Percentiles rank a stretch among this genome's conserved stretches.
Conservation (phyloP, 306 rosid species). For the Sechiopsis laciniata region DNA sequence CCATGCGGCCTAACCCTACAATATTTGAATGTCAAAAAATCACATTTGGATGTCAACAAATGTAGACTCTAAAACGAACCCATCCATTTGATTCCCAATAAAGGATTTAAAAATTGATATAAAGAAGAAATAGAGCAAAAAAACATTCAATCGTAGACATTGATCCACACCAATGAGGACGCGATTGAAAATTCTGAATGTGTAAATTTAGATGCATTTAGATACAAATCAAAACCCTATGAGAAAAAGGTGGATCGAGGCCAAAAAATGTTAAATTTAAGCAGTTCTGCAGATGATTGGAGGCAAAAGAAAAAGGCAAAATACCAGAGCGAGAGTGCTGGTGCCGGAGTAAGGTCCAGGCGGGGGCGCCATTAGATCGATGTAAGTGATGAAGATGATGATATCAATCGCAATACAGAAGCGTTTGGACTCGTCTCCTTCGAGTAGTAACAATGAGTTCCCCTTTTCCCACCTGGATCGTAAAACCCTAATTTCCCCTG, state of each 20-base stretch:
- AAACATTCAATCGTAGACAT: neutral
- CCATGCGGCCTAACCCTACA: too few species aligned
- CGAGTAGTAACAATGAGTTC: constrained; percentile 5
- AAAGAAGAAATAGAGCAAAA: neutral
- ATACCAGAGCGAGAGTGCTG: constrained; percentile 46
- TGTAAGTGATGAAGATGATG: neutral
- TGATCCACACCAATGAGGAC: neutral
- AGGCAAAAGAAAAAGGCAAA: neutral
- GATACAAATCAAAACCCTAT: neutral
- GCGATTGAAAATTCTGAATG: neutral
- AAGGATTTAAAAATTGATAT: neutral
- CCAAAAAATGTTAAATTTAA: too few species aligned
- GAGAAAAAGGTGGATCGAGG: too few species aligned
- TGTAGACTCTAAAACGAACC: neutral
- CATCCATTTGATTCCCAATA: neutral
- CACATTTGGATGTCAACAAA: too few species aligned
- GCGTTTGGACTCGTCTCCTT: constrained; percentile 9
- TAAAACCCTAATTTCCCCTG: constrained; percentile 21
- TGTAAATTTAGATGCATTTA: neutral
- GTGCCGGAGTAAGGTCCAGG: constrained; percentile 45
- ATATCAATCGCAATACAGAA: constrained; percentile 5
- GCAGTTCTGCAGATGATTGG: neutral
- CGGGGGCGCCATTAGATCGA: constrained; percentile 33
- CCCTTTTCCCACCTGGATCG: neutral
- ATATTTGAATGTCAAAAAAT: too few species aligned